Evolutionary conservation across 2,329 filamentous ascomycete species (phyloP).

Genomic region (Lecanoromycetidae sp.): DNA sequence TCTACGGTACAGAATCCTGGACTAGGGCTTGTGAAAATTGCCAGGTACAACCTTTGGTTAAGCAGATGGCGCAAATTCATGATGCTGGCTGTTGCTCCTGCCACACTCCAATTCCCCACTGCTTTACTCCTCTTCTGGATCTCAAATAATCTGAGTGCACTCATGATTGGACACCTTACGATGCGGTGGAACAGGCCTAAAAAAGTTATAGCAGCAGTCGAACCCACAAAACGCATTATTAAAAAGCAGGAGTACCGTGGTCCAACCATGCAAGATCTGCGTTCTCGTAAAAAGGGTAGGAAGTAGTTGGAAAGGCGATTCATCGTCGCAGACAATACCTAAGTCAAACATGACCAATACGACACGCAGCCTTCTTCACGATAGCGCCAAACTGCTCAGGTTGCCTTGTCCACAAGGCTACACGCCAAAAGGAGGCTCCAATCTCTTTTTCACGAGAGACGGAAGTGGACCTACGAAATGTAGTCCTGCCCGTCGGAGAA

Average conservation of each 20-base stretch:
- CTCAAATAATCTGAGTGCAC: conserved; percentile 23
- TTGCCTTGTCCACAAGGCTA: no score
- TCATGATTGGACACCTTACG: background rate
- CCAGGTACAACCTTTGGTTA: conserved; percentile 19
- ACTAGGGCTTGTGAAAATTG: background rate
- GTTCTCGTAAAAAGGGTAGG: background rate
- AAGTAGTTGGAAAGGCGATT: background rate
- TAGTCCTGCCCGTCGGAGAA: no score
- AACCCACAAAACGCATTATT: background rate
- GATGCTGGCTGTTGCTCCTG: conserved; percentile 31
- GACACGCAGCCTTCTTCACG: background rate
- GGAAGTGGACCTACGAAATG: no score
- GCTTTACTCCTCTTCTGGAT: conserved; percentile 42
- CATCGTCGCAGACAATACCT: background rate
- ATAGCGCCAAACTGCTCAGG: no score
- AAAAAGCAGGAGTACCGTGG: background rate
- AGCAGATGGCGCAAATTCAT: conserved; percentile 26
- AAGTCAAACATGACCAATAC: background rate
- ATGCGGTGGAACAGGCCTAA: background rate
- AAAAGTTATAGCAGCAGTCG: conserved; percentile 5
- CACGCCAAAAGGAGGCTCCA: no score
- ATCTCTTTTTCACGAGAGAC: no score
- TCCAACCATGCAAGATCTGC: conserved; percentile 3
- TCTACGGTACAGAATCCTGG: background rate
- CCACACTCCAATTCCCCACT: conserved; percentile 30